These are phyloP conservation scores for Verticillium albo-atrum DNA, from an alignment of 2,329 filamentous ascomycete species.

Conservation along the genomic window DNA sequence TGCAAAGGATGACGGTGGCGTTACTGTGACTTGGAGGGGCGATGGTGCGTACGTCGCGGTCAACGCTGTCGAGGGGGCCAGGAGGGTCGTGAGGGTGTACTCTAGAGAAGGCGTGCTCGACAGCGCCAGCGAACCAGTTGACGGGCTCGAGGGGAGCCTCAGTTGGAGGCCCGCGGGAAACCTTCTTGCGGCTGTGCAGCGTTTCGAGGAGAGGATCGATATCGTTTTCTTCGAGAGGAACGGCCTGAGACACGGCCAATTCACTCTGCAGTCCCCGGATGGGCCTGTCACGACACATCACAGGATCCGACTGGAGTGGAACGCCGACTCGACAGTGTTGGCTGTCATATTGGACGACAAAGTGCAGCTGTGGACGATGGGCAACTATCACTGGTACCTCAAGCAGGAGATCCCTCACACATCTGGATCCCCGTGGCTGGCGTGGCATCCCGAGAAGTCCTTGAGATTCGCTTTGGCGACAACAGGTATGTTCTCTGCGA, in stretches of 20 bases:
- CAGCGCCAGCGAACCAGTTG: conserved; percentile 90
- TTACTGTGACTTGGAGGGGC: conserved; percentile 85
- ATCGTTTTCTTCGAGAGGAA: conserved; percentile 97
- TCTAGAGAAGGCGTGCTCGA: conserved; percentile 87
- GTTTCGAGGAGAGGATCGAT: conserved; percentile 63
- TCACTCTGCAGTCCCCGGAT: conserved; percentile 67
- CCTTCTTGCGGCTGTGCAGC: conserved; percentile 80
- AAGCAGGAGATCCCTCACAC: conserved; percentile 74
- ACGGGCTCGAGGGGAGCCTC: conserved; percentile 79
- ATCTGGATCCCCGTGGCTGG: conserved; percentile 27
- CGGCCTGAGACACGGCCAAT: conserved; percentile 93
- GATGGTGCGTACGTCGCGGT: conserved; percentile 89
- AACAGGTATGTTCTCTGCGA: conserved; percentile 31
- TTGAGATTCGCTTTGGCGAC: conserved; percentile 59
- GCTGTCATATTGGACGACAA: conserved; percentile 71
- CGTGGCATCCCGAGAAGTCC: conserved; percentile 85
- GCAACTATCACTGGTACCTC: conserved; percentile 97
- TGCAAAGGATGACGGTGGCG: conserved; percentile 63
- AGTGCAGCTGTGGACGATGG: conserved; percentile 93
- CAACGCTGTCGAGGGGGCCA: conserved; percentile 68
- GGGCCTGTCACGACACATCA: conserved; percentile 50
- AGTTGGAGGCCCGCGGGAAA: conserved; percentile 93
- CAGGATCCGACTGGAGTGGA: conserved; percentile 74
- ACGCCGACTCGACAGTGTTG: conserved; percentile 84
- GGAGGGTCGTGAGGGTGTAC: conserved; percentile 84